These are phyloP conservation scores for Porogramme epimiltina DNA, from an alignment of 1,284 basidiomycete genomes.

Conservation along the genomic window DNA sequence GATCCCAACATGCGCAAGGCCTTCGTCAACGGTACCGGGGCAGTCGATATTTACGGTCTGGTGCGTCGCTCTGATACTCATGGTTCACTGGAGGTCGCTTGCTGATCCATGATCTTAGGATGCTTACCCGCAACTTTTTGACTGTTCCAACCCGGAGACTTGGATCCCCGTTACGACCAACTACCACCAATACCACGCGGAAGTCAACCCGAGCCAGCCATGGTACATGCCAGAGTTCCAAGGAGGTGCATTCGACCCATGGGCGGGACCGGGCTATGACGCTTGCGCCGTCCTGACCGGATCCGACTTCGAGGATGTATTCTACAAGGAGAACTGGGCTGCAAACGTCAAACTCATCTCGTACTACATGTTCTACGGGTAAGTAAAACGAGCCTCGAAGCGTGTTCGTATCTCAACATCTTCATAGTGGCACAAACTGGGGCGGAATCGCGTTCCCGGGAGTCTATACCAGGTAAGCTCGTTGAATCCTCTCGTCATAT, in stretches of 20 bases:
- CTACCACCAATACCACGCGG: conserved; percentile 59
- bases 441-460: conserved; percentile 71
- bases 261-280: conserved; percentile 66
- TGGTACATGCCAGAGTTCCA: conserved; percentile 63
- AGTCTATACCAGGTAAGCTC: conserved; percentile 46
- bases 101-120: conserved; percentile 38
- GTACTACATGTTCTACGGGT: conserved; percentile 83
- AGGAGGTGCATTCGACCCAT: conserved; percentile 71
- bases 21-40: conserved; percentile 71
- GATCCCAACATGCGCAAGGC: conserved; percentile 60
- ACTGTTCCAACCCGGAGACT: conserved; percentile 64
- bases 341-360: conserved; percentile 76
- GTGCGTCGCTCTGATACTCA: conserved; percentile 28
- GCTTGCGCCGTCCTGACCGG: conserved; percentile 62
- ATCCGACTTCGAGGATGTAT: conserved; percentile 72
- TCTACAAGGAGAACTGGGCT: conserved; percentile 75
- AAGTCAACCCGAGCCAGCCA: conserved; percentile 60
- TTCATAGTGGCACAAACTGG: conserved; percentile 76
- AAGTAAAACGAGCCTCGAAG: not conserved
- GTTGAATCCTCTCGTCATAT: conserved; percentile 19
- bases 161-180: conserved; percentile 61
- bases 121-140: conserved; percentile 72
- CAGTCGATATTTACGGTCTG: conserved; percentile 55
- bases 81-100: not conserved
- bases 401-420: not conserved